Evolutionary conservation across 495 filamentous ascomycete species (phyloP), one percentile per base, ranked within the genome.

Genomic region (Podospora fimiseda): DNA sequence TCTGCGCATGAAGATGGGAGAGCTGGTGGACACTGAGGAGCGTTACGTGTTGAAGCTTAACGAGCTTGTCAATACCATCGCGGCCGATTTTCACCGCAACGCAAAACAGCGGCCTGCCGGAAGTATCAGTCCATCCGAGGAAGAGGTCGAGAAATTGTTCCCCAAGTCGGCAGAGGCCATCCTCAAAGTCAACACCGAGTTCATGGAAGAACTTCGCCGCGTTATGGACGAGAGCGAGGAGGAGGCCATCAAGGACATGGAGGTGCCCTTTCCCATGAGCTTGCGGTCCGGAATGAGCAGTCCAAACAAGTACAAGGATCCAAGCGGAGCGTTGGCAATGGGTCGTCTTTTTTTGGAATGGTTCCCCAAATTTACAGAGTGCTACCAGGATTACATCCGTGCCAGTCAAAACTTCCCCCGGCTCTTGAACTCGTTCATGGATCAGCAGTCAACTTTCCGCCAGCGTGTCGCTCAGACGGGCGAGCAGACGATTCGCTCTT

Each of bases 1-100:
- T 38, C 67, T 97, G 51, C 83, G 90, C 47, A 82, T 88, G 55
- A 90, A 95, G 62, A 86, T 99, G 82, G 87, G 83, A 57, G 93
- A 99, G 65, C 63, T 97, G 51, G 79, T 95, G 21, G 89, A 95
- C 60, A 99, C 93, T 0, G 93, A 99, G 69, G 89, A 92, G 61
- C 82, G 88, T 60, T 99, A 96, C 68, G 89, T 97, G 27, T 73
- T 77, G 62, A 95, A 95, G 62, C 60, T 97, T 33, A 81, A 86
- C 55, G 85, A 90, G 42, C 73, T 98, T 43, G 83, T 94, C 40
- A 82, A 87, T 48, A 81, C 81, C 55, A 79, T 96, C 15, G 79
- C 80, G 18, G 79, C 81, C 47, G 87, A 92, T 47, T 90, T 87
- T 61, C 83, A 82, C 30, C 66, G 78, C 56, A 87, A 82, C 49